Percentiles rank a stretch among this genome's conserved stretches.
phyloP scores from a whole-genome alignment of 1,284 basidiomycete species.

The Apiotrichum sp. region DNA sequence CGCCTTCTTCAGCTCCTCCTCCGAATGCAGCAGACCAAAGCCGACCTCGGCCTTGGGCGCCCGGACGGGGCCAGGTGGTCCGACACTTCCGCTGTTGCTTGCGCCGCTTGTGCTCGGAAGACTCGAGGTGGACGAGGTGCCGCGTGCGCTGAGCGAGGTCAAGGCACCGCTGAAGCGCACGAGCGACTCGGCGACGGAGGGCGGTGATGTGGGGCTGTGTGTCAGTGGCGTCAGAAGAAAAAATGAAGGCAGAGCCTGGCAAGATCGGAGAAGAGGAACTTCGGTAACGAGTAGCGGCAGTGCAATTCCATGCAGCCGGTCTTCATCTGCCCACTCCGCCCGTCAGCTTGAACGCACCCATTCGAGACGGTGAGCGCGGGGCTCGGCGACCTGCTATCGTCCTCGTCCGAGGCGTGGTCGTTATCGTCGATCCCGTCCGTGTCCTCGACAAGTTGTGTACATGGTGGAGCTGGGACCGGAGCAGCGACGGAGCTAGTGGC shows the following conservation, averaged over 20 bases:
- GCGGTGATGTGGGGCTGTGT: conserved; percentile 18
- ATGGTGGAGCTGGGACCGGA: too few species aligned
- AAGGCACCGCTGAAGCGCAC: conserved; percentile 9
- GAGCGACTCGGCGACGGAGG: conserved; percentile 11
- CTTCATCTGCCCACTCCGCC: too few species aligned
- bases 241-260: neutral
- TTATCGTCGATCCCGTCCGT: neutral
- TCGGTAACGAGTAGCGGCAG: neutral
- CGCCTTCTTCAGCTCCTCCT: conserved; percentile 36
- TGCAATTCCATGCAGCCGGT: too few species aligned
- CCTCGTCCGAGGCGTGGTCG: neutral
- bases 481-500: too few species aligned
- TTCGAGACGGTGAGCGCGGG: conserved; percentile 21
- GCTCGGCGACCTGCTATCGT: conserved; percentile 12
- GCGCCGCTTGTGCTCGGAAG: conserved; percentile 3
- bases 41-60: conserved; percentile 31
- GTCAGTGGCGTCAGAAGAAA: neutral
- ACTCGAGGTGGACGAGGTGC: conserved; percentile 11
- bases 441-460: too few species aligned
- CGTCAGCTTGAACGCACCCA: conserved; percentile 9
- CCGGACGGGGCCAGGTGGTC: neutral
- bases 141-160: conserved; percentile 10
- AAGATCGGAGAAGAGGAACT: neutral
- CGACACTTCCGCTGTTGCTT: neutral
- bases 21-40: conserved; percentile 27